Conservation (phyloP, 305 asterid species). For the Fraxinus velutina region DNA sequence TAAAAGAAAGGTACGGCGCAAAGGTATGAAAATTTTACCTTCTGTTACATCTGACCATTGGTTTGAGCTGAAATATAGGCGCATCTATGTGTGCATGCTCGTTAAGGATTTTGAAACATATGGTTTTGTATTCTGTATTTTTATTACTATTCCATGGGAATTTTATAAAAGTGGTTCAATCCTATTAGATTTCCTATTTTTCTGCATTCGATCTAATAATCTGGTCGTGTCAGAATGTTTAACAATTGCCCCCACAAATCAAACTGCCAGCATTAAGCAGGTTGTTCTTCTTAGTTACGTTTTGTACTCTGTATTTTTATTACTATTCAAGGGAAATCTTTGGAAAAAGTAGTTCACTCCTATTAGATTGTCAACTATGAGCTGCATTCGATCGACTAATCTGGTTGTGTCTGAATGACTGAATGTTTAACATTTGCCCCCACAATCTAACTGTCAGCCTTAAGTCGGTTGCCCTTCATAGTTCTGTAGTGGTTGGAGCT, state of each 20-base stretch:
- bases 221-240: not conserved
- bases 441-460: not conserved
- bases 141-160: not conserved
- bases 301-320: not conserved
- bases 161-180: not conserved
- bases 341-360: not conserved
- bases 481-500: not conserved
- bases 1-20: slow-evolving; percentile 94
- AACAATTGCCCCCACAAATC: not conserved
- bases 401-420: not conserved
- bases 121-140: not conserved
- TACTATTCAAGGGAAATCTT: not conserved
- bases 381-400: not conserved
- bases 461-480: not conserved
- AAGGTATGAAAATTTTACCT: slow-evolving; percentile 64
- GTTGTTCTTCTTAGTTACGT: not conserved
- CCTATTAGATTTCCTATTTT: not conserved
- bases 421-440: not conserved
- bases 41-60: slow-evolving; percentile 19
- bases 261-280: not conserved
- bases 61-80: slow-evolving; percentile 1
- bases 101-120: not conserved
- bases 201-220: not conserved
- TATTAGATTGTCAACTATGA: not conserved
- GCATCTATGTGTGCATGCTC: slow-evolving; percentile 1